Evolutionary conservation across 768 basidiomycete species (phyloP).

Genomic region (Leccinum variicolor): DNA sequence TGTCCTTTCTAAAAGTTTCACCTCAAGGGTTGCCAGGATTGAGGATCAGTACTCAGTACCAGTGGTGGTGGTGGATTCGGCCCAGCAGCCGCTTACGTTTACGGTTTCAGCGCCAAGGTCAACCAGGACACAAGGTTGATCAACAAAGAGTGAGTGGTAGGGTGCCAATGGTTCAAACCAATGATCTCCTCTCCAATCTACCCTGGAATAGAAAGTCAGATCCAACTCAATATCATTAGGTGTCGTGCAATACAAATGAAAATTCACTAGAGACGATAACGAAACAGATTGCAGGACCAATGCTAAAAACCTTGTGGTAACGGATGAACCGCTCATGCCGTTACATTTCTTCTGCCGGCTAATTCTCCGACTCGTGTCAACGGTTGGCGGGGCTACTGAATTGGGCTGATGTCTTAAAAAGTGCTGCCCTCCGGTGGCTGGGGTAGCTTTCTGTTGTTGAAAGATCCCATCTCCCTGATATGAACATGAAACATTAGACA

Average conservation of each 20-base stretch:
- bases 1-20: background rate
- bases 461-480: slow-evolving; percentile 89
- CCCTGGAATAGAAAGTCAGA: background rate
- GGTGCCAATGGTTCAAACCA: background rate
- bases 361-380: slow-evolving; percentile 2
- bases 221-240: background rate
- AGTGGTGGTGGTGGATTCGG: background rate
- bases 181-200: background rate
- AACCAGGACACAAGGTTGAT: background rate
- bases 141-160: background rate
- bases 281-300: slow-evolving; percentile 17
- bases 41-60: background rate
- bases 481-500: slow-evolving; percentile 2
- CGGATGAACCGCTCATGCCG: slow-evolving; percentile 6
- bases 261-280: slow-evolving; percentile 14
- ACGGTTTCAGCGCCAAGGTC: background rate
- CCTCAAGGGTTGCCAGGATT: background rate
- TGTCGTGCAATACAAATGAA: slow-evolving; percentile 8
- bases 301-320: slow-evolving; percentile 19
- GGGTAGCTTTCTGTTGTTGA: slow-evolving; percentile 88
- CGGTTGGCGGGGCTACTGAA: background rate
- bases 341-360: slow-evolving; percentile 13
- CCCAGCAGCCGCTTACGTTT: background rate
- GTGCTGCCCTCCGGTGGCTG: slow-evolving; percentile 89
- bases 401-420: slow-evolving; percentile 40